Evolutionary conservation across 225 moss, liverwort and hornwort genomes (phyloP), one percentile per base, ranked within the genome.

Genomic region (Thuidium tamariscinum): DNA sequence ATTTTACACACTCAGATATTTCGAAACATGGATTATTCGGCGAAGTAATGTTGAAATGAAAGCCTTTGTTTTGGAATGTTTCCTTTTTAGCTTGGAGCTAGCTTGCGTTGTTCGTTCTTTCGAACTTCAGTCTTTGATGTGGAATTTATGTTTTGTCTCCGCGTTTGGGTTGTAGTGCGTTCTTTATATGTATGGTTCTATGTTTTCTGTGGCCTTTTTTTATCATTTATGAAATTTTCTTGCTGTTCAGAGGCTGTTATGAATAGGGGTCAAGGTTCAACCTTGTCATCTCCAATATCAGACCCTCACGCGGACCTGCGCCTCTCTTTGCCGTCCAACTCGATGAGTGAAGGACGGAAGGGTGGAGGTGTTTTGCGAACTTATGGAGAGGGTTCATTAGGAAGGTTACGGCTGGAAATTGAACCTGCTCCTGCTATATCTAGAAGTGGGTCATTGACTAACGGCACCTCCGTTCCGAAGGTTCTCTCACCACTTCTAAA

Each of bases 401-500:
- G 89, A 67, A 89, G 90, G 70, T 79, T 89, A 60, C 79, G 90
- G 17, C 89, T 89, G 64, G 92, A 92, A 83, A 90, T 89, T 13
- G 92, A 92, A 54, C 87, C 92, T 66, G 85, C 92, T 78, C 52
- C 90, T 77, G 90, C 92, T n/a, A 92, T 92, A 83, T 92, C 92
- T 19, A 87, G 92, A 84, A 92, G 90, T 77, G 92, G 92, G 34
- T 92, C 92, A 75, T 77, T 92, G 51, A 92, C 89, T 15, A 92
- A 92, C 39, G 92, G 92, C 83, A 87, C 77, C 63, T 87, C 85
- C 77, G 83, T 87, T 37, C 63, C 86, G 10, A 92, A 92, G 92
- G 92, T 90, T 74, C 74, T 82, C 55, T 52, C 37, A 29, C 67
- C 34, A 61, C 87, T 54, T 62, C 3, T 16, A 10, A 8, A 60